Evolutionary conservation across 1,284 basidiomycete genomes (phyloP), one percentile per base, ranked within the genome.

Genomic region (Apiotrichum siamense): DNA sequence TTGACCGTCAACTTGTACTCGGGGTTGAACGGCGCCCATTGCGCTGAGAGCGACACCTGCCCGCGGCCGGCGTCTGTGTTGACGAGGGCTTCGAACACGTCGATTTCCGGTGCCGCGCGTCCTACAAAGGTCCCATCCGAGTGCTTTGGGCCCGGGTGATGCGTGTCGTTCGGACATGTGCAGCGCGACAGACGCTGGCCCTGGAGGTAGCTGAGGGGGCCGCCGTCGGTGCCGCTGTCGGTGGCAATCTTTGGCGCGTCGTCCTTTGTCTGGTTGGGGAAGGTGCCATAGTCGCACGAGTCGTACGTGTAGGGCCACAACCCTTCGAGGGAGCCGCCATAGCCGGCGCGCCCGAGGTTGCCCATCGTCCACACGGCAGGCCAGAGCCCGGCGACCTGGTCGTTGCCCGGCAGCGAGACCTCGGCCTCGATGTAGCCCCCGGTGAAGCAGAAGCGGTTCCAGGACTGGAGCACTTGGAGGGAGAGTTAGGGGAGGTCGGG

Each of bases 361-460:
- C 90, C 90, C 87, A 96, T 88, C 7, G 86, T 88, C 90, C 90
- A 93, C 53, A 86, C 70, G 38, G 83, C 85, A 20, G 86, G 86
- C 86, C 86, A 89, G 26, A 87, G 76, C 35, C 83, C 83, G 29
- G 60, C 54, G 20, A 66, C 43, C 5, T 38, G 36, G 36, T 54
- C 58, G 33, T 53, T 60, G 20, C 93, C 94, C 0, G 94, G 93
- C 10, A 97, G 76, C n/a, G 80, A 81, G n/a, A 92, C 83, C 7
- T 80, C 78, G 4, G 80, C 79, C 62, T 77, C 77, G 42, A 77
- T 49, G 51, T 67, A 67, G 4, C 59, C 60, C 31, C 60, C 32
- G 77, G 77, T 39, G 63, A 63, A 7, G 62, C 70, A 26, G 63
- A 65, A 31, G 77, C 79, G 11, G 73, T 76, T 79, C 78, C 78